A percentile compares a stretch with the other conserved stretches of the same genome.
Evolutionary conservation across 169 alveolate species (phyloP).

Genomic region (Plasmodium inui): DNA sequence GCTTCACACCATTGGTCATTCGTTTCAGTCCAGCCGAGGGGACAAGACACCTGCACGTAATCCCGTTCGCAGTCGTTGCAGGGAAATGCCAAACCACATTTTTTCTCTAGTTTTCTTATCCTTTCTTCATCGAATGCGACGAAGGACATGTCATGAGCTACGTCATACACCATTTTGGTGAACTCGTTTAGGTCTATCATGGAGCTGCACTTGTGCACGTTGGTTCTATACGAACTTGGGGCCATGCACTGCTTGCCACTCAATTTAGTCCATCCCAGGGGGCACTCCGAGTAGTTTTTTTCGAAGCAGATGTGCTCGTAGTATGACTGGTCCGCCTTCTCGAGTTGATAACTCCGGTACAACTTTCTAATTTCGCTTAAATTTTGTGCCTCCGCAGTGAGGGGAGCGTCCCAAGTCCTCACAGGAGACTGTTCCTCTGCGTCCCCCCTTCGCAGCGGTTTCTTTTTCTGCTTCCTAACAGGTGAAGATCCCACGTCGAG

Average conservation of each 20-base stretch:
- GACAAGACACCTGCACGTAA: conserved; percentile 80
- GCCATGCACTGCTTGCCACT: conserved; percentile 39
- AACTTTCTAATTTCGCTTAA: conserved; percentile 11
- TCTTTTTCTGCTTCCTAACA: neutral
- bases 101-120: conserved; percentile 6
- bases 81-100: conserved; percentile 21
- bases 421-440: neutral
- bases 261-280: conserved; percentile 52
- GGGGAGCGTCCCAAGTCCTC: neutral
- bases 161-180: conserved; percentile 33
- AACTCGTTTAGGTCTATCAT: conserved; percentile 50
- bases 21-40: conserved; percentile 80
- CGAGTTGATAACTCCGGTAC: conserved; percentile 21
- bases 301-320: conserved; percentile 8
- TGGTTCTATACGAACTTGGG: conserved; percentile 8
- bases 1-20: conserved; percentile 75
- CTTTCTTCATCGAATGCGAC: conserved; percentile 18
- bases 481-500: neutral
- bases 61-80: conserved; percentile 75
- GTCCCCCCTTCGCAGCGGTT: neutral
- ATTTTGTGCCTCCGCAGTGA: neutral
- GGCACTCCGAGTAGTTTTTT: conserved; percentile 30
- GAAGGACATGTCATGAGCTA: conserved; percentile 73
- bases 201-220: conserved; percentile 48
- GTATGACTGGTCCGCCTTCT: conserved; percentile 20